These are phyloP conservation scores for Clathrospora elynae DNA, from an alignment of 2,329 filamentous ascomycete species.

Conservation along the genomic window DNA sequence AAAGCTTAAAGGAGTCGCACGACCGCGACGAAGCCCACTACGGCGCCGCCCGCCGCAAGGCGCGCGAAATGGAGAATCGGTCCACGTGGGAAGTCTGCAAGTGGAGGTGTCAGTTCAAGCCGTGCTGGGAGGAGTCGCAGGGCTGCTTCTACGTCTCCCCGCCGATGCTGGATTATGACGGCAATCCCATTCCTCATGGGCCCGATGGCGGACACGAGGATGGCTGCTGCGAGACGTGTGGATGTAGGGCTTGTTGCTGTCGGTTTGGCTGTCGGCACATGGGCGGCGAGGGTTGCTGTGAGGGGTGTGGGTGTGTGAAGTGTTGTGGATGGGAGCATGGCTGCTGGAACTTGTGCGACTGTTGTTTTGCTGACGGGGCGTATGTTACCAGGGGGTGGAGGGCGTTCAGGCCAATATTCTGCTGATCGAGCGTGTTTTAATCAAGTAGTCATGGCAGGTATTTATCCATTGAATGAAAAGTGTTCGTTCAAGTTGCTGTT, in stretches of 20 bases:
- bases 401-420: too few relatives aligned
- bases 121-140: constrained; percentile 2
- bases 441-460: too few relatives aligned
- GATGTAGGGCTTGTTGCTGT: constrained; percentile 2
- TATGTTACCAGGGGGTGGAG: too few relatives aligned
- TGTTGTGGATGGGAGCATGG: constrained; percentile 9
- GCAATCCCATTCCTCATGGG: too few relatives aligned
- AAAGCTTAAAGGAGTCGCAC: too few relatives aligned
- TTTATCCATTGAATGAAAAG: too few relatives aligned
- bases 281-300: constrained; percentile 7
- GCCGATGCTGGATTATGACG: background rate
- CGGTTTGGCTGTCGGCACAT: background rate
- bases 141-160: constrained; percentile 1
- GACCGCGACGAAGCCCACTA: too few relatives aligned
- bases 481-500: too few relatives aligned
- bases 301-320: constrained; percentile 9
- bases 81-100: background rate
- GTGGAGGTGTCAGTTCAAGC: constrained; percentile 1
- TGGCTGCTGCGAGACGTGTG: constrained; percentile 4
- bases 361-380: too few relatives aligned
- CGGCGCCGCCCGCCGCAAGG: background rate
- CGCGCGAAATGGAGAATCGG: background rate
- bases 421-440: too few relatives aligned
- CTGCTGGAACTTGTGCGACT: constrained; percentile 4
- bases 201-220: constrained; percentile 1